Conservation (phyloP, 2,329 filamentous ascomycete genomes). For the Canariomyces notabilis region DNA sequence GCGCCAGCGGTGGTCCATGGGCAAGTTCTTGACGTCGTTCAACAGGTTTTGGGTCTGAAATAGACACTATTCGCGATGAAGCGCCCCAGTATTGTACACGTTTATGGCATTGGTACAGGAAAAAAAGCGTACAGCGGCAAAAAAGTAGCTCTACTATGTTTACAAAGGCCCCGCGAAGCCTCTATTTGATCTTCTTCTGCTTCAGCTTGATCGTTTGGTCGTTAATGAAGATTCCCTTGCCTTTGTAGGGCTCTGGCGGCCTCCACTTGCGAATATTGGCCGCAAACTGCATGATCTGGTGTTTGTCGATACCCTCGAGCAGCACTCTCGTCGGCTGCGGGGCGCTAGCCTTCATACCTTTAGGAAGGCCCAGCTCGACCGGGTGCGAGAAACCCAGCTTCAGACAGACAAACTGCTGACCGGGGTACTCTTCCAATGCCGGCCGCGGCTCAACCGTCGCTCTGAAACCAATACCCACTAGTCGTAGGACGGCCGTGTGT, state of each 20-base stretch:
- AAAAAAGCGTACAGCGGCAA: slow-evolving; percentile 1
- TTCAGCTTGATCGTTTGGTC: slow-evolving; percentile 97
- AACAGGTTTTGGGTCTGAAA: slow-evolving; percentile 62
- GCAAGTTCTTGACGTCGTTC: slow-evolving; percentile 74
- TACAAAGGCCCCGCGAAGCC: slow-evolving; percentile 14
- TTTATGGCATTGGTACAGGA: slow-evolving; percentile 22
- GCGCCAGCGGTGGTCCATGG: slow-evolving; percentile 72
- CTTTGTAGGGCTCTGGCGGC: slow-evolving; percentile 94
- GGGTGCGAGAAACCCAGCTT: slow-evolving; percentile 97
- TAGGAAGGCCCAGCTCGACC: slow-evolving; percentile 79
- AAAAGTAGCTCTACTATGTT: slow-evolving; percentile 16
- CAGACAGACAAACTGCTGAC: slow-evolving; percentile 83
- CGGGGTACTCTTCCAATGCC: slow-evolving; percentile 67
- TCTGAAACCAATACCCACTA: slow-evolving; percentile 94
- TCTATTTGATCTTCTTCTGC: slow-evolving; percentile 92
- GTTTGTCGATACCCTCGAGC: slow-evolving; percentile 80
- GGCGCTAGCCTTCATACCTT: slow-evolving; percentile 77
- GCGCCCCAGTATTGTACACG: slow-evolving; percentile 23
- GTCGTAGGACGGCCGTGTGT: slow-evolving; percentile 84
- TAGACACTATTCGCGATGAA: slow-evolving; percentile 18
- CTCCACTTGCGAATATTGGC: slow-evolving; percentile 85
- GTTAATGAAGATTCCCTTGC: slow-evolving; percentile 97
- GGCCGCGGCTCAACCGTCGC: slow-evolving; percentile 77
- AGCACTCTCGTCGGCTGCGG: slow-evolving; percentile 89
- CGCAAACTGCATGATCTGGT: slow-evolving; percentile 85